Base-by-base conservation (phyloP, 768 basidiomycete species). In the Candolleomyces eurysporus region DNA sequence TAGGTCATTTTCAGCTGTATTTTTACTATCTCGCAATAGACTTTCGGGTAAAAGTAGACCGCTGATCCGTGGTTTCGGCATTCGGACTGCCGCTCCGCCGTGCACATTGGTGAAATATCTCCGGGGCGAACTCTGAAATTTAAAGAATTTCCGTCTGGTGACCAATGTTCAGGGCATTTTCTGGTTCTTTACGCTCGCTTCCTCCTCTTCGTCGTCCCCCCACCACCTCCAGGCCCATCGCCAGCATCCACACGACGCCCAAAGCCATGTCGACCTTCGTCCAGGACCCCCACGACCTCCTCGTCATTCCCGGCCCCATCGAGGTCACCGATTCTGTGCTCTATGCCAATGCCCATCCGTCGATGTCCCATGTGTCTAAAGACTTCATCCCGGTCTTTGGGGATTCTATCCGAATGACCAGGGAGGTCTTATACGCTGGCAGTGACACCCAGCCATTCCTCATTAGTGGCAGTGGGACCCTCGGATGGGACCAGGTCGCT, bases 401-500 rank as follows among this genome's bases (percentile, higher is more conserved):
- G 39, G 91, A 96, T 68, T 91, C 88, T 73, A 84, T 98, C 65
- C 86, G 89, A 56, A 87, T 96, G 88, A 89, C 88, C 39, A 89
- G 91, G 63, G 78, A 91, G 58, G 87, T 98, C 7, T 75, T 98
- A 21, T 88, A 86, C 70, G 89, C 96, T 32, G 61, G 61, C 5
- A 82, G 85, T 58, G 77, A 80, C 22, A 91, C 83, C 0, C 97
- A 98, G 69, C 93, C 94, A 0, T 94, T 99, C 81, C 76, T 99
- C 67, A 90, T 98, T 63, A 88, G 95, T 30, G 97, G 97, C 1
- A 92, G 89, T 58, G 97, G 97, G 16, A 98, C 97, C 2, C 81
- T 99, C 39, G 97, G 97, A 31, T 98, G 96, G 95, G 96, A 98
- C 73, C 91, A 93, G 84, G 91, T 95, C 45, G 88, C 93, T 0